Conservation (phyloP, 2,329 filamentous ascomycete species). For the Teratosphaeria gauchensis region DNA sequence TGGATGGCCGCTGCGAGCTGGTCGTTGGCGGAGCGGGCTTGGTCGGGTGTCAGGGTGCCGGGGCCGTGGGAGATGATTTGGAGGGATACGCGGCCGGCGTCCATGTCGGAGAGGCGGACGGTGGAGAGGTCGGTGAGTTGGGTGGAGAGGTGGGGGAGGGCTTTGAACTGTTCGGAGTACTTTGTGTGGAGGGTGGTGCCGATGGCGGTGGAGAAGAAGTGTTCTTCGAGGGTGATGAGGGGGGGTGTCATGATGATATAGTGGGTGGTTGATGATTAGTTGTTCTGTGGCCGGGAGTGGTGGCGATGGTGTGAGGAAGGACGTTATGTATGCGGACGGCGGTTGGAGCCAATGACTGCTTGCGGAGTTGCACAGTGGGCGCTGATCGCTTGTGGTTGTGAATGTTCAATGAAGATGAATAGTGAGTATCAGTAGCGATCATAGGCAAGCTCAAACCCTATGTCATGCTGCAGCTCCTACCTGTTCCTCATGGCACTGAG, state of each 20-base stretch:
- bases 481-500: not conserved
- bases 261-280: not conserved
- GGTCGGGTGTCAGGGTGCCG: constrained; percentile 15
- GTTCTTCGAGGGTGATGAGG: constrained; percentile 28
- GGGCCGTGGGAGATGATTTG: constrained; percentile 29
- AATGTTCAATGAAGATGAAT: not conserved
- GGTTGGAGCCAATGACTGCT: no score
- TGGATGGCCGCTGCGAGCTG: constrained; percentile 22
- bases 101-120: constrained; percentile 24
- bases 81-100: constrained; percentile 22
- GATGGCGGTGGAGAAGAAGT: constrained; percentile 27
- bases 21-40: constrained; percentile 25
- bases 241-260: constrained; percentile 24
- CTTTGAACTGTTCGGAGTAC: constrained; percentile 24
- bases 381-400: no score
- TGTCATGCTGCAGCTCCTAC: not conserved
- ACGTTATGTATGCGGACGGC: no score
- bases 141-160: constrained; percentile 19
- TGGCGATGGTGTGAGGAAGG: not conserved
- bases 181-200: constrained; percentile 14
- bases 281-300: not conserved
- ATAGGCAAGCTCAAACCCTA: not conserved
- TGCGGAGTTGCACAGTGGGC: no score
- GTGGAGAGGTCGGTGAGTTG: constrained; percentile 21
- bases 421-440: no score